Evolutionary conservation across 805 yeast species (phyloP).

Genomic region (Kluyveromyces starmeri): DNA sequence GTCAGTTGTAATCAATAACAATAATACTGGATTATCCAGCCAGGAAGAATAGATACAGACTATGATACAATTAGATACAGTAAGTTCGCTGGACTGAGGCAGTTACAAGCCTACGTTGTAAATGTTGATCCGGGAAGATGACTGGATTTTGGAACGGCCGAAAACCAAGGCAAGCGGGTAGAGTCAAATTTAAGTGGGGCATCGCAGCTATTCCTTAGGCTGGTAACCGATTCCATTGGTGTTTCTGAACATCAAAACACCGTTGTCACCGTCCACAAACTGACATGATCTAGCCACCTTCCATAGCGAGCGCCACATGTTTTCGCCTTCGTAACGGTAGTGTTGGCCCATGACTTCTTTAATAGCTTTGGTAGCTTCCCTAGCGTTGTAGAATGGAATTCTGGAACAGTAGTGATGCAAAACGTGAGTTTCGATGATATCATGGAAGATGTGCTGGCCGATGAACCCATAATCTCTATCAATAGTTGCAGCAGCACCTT

Average conservation of each 20-base stretch:
- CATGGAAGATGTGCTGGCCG: conserved; percentile 75
- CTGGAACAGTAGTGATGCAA: conserved; percentile 77
- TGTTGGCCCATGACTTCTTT: conserved; percentile 80
- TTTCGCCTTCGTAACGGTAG: conserved; percentile 57
- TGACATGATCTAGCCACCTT: conserved; percentile 58
- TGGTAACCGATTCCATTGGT: conserved; percentile 47
- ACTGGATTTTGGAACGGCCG: too few relatives aligned
- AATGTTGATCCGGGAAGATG: too few relatives aligned
- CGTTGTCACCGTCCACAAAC: conserved; percentile 64
- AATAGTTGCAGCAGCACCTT: conserved; percentile 86
- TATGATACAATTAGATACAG: too few relatives aligned
- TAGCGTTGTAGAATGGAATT: conserved; percentile 83
- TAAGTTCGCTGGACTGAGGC: too few relatives aligned
- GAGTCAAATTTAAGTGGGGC: too few relatives aligned
- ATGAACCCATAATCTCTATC: conserved; percentile 78
- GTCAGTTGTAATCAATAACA: too few relatives aligned
- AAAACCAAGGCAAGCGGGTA: too few relatives aligned
- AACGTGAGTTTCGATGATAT: conserved; percentile 85
- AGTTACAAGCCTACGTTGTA: too few relatives aligned
- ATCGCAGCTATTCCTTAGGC: not conserved
- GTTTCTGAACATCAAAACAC: conserved; percentile 69
- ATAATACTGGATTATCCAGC: too few relatives aligned
- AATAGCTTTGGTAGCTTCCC: conserved; percentile 70
- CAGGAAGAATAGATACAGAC: too few relatives aligned
- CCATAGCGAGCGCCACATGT: conserved; percentile 64